These are phyloP conservation scores for Meripilus lineatus DNA, from an alignment of 1,284 basidiomycete genomes.

Conservation along the genomic window DNA sequence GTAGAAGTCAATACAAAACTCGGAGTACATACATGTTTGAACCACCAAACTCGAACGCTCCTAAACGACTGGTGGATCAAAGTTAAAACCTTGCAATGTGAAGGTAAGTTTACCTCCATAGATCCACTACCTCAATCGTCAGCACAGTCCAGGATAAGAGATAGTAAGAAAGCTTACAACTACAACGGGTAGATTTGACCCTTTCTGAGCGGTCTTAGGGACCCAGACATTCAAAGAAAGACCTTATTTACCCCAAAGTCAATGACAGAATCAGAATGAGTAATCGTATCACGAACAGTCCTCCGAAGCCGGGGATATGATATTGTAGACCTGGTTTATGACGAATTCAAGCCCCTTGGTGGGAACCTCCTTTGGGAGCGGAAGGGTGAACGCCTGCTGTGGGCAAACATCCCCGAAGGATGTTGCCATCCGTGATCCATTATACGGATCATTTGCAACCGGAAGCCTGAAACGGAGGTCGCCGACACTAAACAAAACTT, in stretches of 20 bases:
- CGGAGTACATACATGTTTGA: not conserved
- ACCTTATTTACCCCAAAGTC: not conserved
- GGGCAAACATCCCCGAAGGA: slow-evolving; percentile 44
- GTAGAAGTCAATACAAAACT: not conserved
- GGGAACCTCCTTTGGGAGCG: slow-evolving; percentile 16
- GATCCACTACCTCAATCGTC: not conserved
- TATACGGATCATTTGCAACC: slow-evolving; percentile 37
- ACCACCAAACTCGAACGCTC: not conserved
- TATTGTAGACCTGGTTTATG: slow-evolving; percentile 2
- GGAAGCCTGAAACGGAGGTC: slow-evolving; percentile 42
- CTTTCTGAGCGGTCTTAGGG: not conserved
- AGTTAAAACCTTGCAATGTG: not conserved
- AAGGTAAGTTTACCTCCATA: not conserved
- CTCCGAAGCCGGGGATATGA: not conserved
- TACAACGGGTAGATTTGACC: not conserved
- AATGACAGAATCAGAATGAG: not conserved
- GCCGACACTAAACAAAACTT: slow-evolving; percentile 10
- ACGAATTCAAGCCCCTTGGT: slow-evolving; percentile 11
- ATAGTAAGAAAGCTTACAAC: not conserved
- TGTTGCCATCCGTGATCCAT: slow-evolving; percentile 33
- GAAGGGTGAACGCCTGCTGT: slow-evolving; percentile 34
- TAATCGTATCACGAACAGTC: not conserved
- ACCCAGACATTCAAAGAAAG: slow-evolving; percentile 2
- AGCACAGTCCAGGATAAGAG: not conserved
- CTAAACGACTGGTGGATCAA: not conserved